These are phyloP conservation scores for Xylaria castorea DNA, from an alignment of 495 filamentous ascomycete species.

Conservation along the genomic window DNA sequence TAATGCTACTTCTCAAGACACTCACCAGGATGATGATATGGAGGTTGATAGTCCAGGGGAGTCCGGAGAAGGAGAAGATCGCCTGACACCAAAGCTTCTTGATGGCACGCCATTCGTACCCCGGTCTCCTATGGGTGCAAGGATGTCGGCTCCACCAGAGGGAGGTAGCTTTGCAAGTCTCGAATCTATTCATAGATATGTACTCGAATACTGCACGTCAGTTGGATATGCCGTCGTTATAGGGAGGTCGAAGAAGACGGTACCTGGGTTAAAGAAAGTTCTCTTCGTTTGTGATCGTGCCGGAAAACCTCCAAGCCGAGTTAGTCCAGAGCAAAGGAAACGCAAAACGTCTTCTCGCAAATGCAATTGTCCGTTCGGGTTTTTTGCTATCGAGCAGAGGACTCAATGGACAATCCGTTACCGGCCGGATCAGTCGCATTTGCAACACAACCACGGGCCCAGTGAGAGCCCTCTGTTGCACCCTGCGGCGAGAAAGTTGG, in stretches of 20 bases:
- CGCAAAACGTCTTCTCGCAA: slow-evolving; percentile 64
- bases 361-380: slow-evolving; percentile 64
- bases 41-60: slow-evolving; percentile 51
- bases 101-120: slow-evolving; percentile 53
- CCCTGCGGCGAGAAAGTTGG: slow-evolving; percentile 62
- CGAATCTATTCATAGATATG: slow-evolving; percentile 60
- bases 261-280: slow-evolving; percentile 63
- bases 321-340: slow-evolving; percentile 60
- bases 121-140: slow-evolving; percentile 51
- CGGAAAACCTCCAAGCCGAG: slow-evolving; percentile 59
- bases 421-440: slow-evolving; percentile 55
- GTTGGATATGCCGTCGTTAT: slow-evolving; percentile 66
- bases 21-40: slow-evolving; percentile 51
- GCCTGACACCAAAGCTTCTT: slow-evolving; percentile 51
- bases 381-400: slow-evolving; percentile 63
- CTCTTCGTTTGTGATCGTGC: slow-evolving; percentile 64
- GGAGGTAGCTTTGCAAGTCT: slow-evolving; percentile 61
- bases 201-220: slow-evolving; percentile 59
- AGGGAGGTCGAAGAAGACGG: slow-evolving; percentile 63
- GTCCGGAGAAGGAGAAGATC: slow-evolving; percentile 45
- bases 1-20: slow-evolving; percentile 41
- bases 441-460: slow-evolving; percentile 61
- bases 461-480: slow-evolving; percentile 63
- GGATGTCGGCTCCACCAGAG: slow-evolving; percentile 63
- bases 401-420: slow-evolving; percentile 64